Conservation (phyloP, 2,329 filamentous ascomycete genomes). For the Hypoxylon sp. region DNA sequence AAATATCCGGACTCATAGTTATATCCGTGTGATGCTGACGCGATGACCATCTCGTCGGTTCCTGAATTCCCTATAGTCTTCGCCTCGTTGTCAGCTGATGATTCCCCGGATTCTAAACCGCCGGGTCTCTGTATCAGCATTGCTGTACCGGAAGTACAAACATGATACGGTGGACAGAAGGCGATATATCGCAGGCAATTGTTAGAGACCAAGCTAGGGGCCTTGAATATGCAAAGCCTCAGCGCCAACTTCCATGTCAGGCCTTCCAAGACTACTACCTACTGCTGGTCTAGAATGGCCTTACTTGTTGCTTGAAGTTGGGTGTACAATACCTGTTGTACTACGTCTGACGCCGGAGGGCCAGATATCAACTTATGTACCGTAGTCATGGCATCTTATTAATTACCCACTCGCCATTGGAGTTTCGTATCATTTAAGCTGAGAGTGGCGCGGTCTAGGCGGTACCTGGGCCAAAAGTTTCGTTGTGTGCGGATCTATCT, state of each 20-base stretch:
- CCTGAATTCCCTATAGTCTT: neutral
- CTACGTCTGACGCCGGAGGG: slow-evolving; percentile 6
- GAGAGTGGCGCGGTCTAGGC: slow-evolving; percentile 8
- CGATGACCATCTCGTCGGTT: neutral
- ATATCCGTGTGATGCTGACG: slow-evolving; percentile 9
- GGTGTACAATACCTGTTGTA: slow-evolving; percentile 7
- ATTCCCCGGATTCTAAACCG: slow-evolving; percentile 7
- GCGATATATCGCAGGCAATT: neutral
- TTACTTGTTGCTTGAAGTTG: neutral
- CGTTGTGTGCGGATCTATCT: neutral
- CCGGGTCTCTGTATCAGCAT: neutral
- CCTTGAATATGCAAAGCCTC: neutral
- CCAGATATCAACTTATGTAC: neutral
- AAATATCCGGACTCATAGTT: slow-evolving; percentile 11
- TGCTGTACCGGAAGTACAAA: neutral
- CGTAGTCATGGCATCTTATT: slow-evolving; percentile 15
- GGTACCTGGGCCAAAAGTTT: neutral
- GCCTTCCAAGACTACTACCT: neutral
- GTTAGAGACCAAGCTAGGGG: neutral
- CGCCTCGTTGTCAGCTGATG: slow-evolving; percentile 1
- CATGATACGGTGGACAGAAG: neutral
- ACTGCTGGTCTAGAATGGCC: neutral
- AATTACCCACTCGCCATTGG: slow-evolving; percentile 5
- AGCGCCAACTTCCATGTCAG: neutral
- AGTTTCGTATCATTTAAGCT: slow-evolving; percentile 7